Evolutionary conservation across 768 basidiomycete species (phyloP).

Genomic region (Mycena pura): DNA sequence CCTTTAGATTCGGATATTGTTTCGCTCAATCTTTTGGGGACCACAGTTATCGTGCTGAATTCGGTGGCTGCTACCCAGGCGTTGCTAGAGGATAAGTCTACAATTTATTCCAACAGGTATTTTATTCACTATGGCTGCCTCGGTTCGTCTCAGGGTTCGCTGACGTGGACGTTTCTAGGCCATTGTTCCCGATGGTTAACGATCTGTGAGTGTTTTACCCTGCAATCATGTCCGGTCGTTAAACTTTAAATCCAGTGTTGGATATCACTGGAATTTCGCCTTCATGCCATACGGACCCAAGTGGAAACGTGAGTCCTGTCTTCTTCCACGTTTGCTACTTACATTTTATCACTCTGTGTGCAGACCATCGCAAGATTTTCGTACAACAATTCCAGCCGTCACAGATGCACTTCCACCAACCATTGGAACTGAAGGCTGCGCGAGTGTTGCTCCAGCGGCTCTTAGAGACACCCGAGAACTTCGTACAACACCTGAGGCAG

Average conservation of each 20-base stretch:
- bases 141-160: not conserved
- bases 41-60: not conserved
- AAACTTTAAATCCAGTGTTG: not conserved
- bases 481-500: conserved; percentile 19
- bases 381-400: conserved; percentile 5
- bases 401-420: not conserved
- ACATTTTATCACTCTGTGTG: too few species aligned
- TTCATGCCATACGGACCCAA: not conserved
- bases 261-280: not conserved
- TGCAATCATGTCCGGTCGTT: not conserved
- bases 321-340: too few species aligned
- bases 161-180: not conserved
- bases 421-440: conserved; percentile 3
- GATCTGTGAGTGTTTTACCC: not conserved
- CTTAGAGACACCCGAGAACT: conserved; percentile 2
- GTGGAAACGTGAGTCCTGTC: not conserved
- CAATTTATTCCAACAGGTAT: not conserved
- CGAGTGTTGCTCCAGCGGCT: conserved; percentile 9
- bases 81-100: not conserved
- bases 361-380: conserved; percentile 3
- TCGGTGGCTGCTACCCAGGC: not conserved
- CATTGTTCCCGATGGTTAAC: not conserved
- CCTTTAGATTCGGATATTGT: conserved; percentile 2
- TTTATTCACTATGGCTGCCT: not conserved
- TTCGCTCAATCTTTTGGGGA: not conserved